Conservation (phyloP, 257 asterid genomes). For the Coffea canephora region DNA sequence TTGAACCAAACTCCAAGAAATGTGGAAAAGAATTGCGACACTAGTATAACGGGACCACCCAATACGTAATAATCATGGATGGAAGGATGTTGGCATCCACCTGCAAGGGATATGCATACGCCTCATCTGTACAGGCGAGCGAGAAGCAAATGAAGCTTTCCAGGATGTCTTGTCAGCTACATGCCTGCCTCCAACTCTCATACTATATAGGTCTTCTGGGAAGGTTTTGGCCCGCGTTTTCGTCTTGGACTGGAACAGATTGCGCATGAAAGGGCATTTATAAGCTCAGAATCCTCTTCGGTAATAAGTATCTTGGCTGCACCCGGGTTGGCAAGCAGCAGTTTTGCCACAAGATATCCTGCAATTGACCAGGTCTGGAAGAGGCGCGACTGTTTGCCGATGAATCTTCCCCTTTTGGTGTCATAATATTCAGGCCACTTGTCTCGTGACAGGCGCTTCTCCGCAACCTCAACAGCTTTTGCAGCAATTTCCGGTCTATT, state of each 20-base stretch:
- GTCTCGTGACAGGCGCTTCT: conserved; percentile 54
- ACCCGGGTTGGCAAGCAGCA: conserved; percentile 48
- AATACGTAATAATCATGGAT: conserved; percentile 18
- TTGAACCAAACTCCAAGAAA: background rate
- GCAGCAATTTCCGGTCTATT: conserved; percentile 68
- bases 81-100: conserved; percentile 2
- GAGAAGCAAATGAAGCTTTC: background rate
- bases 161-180: background rate
- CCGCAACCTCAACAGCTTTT: conserved; percentile 59
- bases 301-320: conserved; percentile 53
- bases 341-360: conserved; percentile 65
- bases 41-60: conserved; percentile 10
- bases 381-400: conserved; percentile 62
- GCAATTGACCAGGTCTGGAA: conserved; percentile 77
- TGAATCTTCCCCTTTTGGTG: conserved; percentile 59
- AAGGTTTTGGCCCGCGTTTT: conserved; percentile 59
- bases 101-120: background rate
- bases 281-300: conserved; percentile 66
- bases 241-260: conserved; percentile 52
- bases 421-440: conserved; percentile 81
- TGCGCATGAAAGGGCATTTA: conserved; percentile 64
- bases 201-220: conserved; percentile 47
- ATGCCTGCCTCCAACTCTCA: conserved; percentile 17
- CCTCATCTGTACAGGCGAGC: conserved; percentile 11
- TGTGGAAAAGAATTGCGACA: background rate